Evolutionary conservation across 2,329 filamentous ascomycete species (phyloP).

Genomic region (Dactylonectria estremocensis): DNA sequence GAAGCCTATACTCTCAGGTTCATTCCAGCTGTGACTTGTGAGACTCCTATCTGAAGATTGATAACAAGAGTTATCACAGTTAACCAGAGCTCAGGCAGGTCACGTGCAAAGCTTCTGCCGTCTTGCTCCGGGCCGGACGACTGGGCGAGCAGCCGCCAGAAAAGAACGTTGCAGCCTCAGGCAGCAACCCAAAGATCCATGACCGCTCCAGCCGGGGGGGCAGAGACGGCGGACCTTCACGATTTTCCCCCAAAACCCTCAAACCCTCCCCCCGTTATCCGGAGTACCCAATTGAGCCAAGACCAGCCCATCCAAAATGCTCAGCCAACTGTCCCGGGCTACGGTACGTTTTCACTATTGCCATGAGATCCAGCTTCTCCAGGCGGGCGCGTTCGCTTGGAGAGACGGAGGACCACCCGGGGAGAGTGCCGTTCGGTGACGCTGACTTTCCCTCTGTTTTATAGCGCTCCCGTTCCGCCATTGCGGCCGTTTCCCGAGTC

Average conservation of each 20-base stretch:
- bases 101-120: conserved; percentile 32
- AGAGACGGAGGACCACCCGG: neutral
- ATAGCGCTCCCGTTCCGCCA: conserved; percentile 68
- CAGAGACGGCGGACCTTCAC: conserved; percentile 53
- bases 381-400: neutral
- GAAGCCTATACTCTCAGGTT: neutral
- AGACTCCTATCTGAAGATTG: neutral
- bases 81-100: conserved; percentile 5
- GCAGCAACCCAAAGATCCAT: conserved; percentile 43
- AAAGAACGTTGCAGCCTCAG: conserved; percentile 41
- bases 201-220: conserved; percentile 46
- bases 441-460: conserved; percentile 34
- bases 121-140: conserved; percentile 29
- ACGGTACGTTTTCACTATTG: conserved; percentile 64
- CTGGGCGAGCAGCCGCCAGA: neutral
- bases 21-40: neutral
- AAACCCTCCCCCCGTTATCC: conserved; percentile 53
- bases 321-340: conserved; percentile 69
- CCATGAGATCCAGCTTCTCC: conserved; percentile 2
- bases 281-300: conserved; percentile 64
- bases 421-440: conserved; percentile 14
- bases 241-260: conserved; percentile 63
- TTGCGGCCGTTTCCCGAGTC: conserved; percentile 65
- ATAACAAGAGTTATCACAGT: conserved; percentile 1
- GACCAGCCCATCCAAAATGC: conserved; percentile 65